Percentiles rank a stretch among this genome's conserved stretches.
Evolutionary conservation across 257 asterid genomes (phyloP).

Genomic region (Avicennia marina): DNA sequence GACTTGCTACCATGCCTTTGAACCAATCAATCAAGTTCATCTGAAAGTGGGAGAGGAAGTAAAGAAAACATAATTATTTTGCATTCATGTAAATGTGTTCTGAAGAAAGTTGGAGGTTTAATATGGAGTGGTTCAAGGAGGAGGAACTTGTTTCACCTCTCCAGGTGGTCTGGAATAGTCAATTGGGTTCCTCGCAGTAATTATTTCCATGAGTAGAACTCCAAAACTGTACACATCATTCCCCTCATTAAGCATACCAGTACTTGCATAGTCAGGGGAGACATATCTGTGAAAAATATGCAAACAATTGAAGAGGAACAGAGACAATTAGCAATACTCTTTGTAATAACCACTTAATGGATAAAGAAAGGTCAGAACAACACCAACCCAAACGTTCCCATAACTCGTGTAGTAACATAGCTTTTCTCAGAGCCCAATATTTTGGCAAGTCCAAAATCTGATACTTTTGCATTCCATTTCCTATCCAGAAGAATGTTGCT

Average conservation of each 20-base stretch:
- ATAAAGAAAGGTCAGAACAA: slow-evolving; percentile 16
- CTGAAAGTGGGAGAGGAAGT: slow-evolving; percentile 38
- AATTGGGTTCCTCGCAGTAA: slow-evolving; percentile 88
- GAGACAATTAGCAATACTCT: background rate
- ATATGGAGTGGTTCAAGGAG: background rate
- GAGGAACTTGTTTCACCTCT: slow-evolving; percentile 49
- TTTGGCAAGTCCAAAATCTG: slow-evolving; percentile 98
- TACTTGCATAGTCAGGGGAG: slow-evolving; percentile 97
- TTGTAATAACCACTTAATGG: background rate
- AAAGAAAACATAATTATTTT: background rate
- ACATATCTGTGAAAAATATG: slow-evolving; percentile 62
- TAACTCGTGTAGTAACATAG: slow-evolving; percentile 92
- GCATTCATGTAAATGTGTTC: background rate
- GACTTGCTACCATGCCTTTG: slow-evolving; percentile 85
- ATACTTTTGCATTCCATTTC: slow-evolving; percentile 86
- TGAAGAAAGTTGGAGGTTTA: background rate
- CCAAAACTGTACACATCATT: slow-evolving; percentile 95
- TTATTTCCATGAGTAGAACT: slow-evolving; percentile 86
- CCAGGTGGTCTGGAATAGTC: slow-evolving; percentile 92
- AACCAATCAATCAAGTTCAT: slow-evolving; percentile 97
- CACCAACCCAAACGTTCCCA: slow-evolving; percentile 98
- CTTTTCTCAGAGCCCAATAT: slow-evolving; percentile 85
- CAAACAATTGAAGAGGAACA: slow-evolving; percentile 4
- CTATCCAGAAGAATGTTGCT: slow-evolving; percentile 92
- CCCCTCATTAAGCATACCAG: slow-evolving; percentile 97